Evolutionary conservation across 1,284 basidiomycete species (phyloP).

Genomic region (Ganoderma lucidum): DNA sequence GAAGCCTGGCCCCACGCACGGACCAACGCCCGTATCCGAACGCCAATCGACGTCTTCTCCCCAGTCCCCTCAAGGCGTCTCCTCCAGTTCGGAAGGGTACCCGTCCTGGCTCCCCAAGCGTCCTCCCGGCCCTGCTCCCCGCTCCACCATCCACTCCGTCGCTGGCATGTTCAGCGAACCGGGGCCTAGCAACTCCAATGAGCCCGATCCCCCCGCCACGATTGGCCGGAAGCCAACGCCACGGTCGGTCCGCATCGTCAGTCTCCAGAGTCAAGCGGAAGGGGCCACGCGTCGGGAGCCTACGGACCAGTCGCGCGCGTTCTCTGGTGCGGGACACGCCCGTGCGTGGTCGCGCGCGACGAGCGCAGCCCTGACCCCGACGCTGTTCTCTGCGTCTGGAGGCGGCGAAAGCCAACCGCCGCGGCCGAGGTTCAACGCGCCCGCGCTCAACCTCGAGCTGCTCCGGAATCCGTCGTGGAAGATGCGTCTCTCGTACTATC

Average conservation of each 20-base stretch:
- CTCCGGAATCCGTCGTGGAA: conserved; percentile 64
- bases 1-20: conserved; percentile 31
- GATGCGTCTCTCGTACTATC: conserved; percentile 67
- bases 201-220: conserved; percentile 41
- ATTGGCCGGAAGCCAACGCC: conserved; percentile 79
- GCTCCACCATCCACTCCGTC: conserved; percentile 66
- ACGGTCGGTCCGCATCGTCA: conserved; percentile 80
- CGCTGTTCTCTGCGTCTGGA: conserved; percentile 51
- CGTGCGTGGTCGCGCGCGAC: conserved; percentile 72
- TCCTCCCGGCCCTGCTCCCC: conserved; percentile 77
- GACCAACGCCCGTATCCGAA: conserved; percentile 35
- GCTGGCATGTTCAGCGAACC: conserved; percentile 50
- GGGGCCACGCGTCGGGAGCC: conserved; percentile 52
- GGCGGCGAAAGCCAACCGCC: conserved; percentile 46
- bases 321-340: conserved; percentile 39
- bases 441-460: conserved; percentile 69
- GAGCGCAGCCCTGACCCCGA: conserved; percentile 54
- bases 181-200: conserved; percentile 46
- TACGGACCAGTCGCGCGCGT: conserved; percentile 60
- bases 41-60: conserved; percentile 36
- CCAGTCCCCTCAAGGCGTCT: conserved; percentile 40
- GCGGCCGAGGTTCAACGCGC: conserved; percentile 70
- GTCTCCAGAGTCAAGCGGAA: conserved; percentile 57
- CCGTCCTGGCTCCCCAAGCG: conserved; percentile 83
- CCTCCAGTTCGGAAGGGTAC: conserved; percentile 67